These are phyloP conservation scores for Cadophora sp. DNA, from an alignment of 2,329 filamentous ascomycete species.

Conservation along the genomic window DNA sequence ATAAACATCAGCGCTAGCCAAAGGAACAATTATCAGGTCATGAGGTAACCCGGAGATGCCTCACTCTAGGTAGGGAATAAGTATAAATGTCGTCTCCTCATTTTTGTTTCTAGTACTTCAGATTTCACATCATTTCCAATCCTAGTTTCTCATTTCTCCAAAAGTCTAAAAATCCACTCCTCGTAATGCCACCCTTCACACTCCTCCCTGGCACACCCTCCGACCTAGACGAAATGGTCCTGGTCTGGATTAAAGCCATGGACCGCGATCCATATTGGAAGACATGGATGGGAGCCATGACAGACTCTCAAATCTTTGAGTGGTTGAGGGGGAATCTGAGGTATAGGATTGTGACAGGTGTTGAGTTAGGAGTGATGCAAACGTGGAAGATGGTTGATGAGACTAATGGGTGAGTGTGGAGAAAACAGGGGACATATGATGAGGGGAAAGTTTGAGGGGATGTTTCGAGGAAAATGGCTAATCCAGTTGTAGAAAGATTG, in stretches of 20 bases:
- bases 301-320: neutral
- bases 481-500: neutral
- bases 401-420: neutral
- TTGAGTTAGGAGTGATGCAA: neutral
- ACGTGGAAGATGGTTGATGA: constrained; percentile 1
- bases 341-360: neutral
- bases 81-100: no score
- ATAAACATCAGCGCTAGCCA: neutral
- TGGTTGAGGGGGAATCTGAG: neutral
- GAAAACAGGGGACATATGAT: no score
- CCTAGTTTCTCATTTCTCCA: neutral
- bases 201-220: neutral
- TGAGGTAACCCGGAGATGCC: no score
- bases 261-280: neutral
- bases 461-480: neutral
- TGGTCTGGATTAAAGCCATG: neutral
- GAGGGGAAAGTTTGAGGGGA: neutral
- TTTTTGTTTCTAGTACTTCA: no score
- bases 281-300: constrained; percentile 2
- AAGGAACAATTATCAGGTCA: no score
- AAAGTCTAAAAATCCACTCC: neutral
- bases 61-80: no score
- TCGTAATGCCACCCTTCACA: neutral
- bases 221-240: neutral
- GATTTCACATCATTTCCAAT: neutral